phyloP scores from a whole-genome alignment of 1,284 basidiomycete species.

The Leccinum insigne region DNA sequence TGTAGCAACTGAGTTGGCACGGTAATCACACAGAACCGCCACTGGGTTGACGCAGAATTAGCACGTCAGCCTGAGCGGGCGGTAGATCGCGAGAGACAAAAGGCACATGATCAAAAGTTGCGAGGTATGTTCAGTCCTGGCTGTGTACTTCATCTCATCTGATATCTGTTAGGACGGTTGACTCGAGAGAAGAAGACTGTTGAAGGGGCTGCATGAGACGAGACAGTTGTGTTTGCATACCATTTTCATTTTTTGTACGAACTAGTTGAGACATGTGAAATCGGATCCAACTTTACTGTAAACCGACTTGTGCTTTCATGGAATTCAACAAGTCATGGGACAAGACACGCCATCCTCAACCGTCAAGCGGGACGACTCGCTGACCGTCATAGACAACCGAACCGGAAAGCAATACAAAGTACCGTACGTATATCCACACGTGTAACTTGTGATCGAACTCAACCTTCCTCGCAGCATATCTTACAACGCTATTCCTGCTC shows the following conservation, averaged over 20 bases:
- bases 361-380: conserved; percentile 36
- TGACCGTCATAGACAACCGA: conserved; percentile 81
- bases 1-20: background rate
- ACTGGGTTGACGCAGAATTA: conserved; percentile 59
- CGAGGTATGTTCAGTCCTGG: conserved; percentile 49
- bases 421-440: conserved; percentile 51
- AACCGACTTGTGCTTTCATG: background rate
- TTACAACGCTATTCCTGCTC: conserved; percentile 77
- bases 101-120: conserved; percentile 65
- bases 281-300: background rate
- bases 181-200: conserved; percentile 36
- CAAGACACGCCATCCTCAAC: conserved; percentile 24
- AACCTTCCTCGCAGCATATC: conserved; percentile 50
- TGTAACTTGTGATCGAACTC: background rate
- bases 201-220: conserved; percentile 13
- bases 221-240: background rate
- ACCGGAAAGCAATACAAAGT: conserved; percentile 79
- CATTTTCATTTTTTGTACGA: background rate
- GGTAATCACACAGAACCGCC: conserved; percentile 47
- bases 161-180: conserved; percentile 36
- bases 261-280: conserved; percentile 20
- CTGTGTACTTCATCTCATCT: conserved; percentile 1
- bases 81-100: conserved; percentile 66
- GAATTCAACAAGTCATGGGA: conserved; percentile 22
- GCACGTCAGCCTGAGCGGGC: conserved; percentile 45